Conservation (phyloP, 495 filamentous ascomycete species). For the Penicillium cinerascens region DNA sequence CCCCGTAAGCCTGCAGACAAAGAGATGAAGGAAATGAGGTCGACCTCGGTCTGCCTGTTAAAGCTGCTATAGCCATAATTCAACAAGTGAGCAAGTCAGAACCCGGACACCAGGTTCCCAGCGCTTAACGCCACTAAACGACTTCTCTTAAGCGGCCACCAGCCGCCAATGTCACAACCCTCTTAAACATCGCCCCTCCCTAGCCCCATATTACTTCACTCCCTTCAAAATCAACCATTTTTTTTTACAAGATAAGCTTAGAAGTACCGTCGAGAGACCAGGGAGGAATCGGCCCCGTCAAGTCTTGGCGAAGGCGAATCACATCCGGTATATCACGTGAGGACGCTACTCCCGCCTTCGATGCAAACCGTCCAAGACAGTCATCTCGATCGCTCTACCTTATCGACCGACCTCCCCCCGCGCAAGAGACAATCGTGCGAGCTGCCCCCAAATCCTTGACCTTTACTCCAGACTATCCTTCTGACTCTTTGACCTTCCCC, state of each 20-base stretch:
- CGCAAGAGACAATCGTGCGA: constrained; percentile 20
- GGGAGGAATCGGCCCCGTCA: background rate
- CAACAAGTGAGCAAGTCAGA: background rate
- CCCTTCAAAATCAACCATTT: background rate
- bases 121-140: background rate
- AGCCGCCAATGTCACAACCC: background rate
- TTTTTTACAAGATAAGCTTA: background rate
- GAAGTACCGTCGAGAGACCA: background rate
- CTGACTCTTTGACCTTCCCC: constrained; percentile 7
- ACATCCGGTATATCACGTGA: constrained; percentile 31
- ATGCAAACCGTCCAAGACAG: constrained; percentile 40
- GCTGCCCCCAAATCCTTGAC: constrained; percentile 5
- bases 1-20: background rate
- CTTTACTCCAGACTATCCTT: background rate
- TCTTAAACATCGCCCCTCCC: background rate
- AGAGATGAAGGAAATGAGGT: background rate
- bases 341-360: constrained; percentile 37
- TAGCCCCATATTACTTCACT: background rate
- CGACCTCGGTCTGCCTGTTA: background rate
- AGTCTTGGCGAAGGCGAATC: constrained; percentile 26
- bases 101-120: background rate
- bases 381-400: constrained; percentile 24
- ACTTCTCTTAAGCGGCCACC: background rate
- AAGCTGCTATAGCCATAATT: background rate
- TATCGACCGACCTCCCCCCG: constrained; percentile 11